Base-by-base conservation (phyloP, 148 eudicot species). In the Pouteria glomerata region DNA sequence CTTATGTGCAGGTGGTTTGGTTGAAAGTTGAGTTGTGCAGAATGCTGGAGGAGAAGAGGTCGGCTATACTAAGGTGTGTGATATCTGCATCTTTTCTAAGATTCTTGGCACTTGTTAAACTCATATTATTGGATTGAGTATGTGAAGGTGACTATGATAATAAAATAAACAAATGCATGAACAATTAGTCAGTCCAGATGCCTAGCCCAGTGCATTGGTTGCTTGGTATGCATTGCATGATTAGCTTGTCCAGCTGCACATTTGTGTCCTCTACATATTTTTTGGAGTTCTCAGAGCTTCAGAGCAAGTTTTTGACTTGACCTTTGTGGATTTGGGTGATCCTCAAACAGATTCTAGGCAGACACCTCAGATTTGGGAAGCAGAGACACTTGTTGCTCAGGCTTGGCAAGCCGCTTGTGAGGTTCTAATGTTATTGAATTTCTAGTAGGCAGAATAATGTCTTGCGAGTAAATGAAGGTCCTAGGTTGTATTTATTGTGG, bases 31-130 rank as follows among this genome's bases (percentile, higher is more conserved):
- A 91, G 84, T 80, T 89, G 57, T 84, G 90, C 79, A 83, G 76
- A 68, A 62, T 87, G 82, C 85, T 94, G 75, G 97, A 94, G 83
- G 98, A 94, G 74, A 94, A 87, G 84, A 84, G 91, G 79, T 64
- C 80, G 56, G 94, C 98, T 51, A 75, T 77, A 55, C 78, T 93
- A 63, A 93, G 98, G 98, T 93, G 70, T 62, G 84, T 79, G 12
- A 24, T 76, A 45, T 76, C 34, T 13, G 31, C 35, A 44, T 58
- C 65, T 71, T 58, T 30, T 15, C 53, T 0, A 23, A 23, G 27
- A 53, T 55, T 50, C 33, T 34, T 76, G 55, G 55, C 26, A 1
- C 48, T 48, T 18, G 59, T 75, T 27, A 48, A 44, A 29, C 45
- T 37, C 30, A 24, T 37, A 27, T 35, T 69, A 21, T 59, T 37